phyloP scores from a whole-genome alignment of 2,329 filamentous ascomycete genomes.

The Simplicillium sp. region DNA sequence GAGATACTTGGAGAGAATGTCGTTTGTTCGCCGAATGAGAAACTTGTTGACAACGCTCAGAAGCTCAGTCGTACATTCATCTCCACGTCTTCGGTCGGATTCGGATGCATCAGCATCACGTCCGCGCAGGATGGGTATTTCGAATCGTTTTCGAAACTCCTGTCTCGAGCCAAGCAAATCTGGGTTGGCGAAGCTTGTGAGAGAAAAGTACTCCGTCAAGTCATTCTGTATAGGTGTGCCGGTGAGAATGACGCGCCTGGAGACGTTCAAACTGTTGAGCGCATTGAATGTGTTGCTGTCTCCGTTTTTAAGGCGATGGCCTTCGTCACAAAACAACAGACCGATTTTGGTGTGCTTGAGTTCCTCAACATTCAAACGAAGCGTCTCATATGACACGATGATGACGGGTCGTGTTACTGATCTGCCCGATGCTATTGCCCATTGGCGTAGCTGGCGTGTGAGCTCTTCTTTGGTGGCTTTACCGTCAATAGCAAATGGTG shows the following conservation, averaged over 20 bases:
- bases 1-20: slow-evolving; percentile 94
- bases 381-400: slow-evolving; percentile 95
- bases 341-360: slow-evolving; percentile 86
- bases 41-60: slow-evolving; percentile 90
- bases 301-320: slow-evolving; percentile 91
- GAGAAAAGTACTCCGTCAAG: slow-evolving; percentile 91
- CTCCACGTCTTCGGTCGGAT: slow-evolving; percentile 69
- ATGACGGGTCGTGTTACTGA: slow-evolving; percentile 85
- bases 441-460: slow-evolving; percentile 82
- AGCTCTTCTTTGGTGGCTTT: slow-evolving; percentile 94
- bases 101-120: slow-evolving; percentile 86
- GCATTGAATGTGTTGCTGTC: slow-evolving; percentile 93
- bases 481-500: slow-evolving; percentile 90
- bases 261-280: slow-evolving; percentile 82
- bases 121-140: slow-evolving; percentile 83
- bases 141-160: slow-evolving; percentile 90
- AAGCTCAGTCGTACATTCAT: slow-evolving; percentile 73
- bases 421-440: slow-evolving; percentile 87
- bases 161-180: slow-evolving; percentile 78
- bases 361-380: slow-evolving; percentile 84
- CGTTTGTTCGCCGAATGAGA: slow-evolving; percentile 94
- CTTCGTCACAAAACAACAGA: slow-evolving; percentile 89
- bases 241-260: slow-evolving; percentile 84
- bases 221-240: slow-evolving; percentile 98
- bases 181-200: slow-evolving; percentile 95